Evolutionary conservation across 2,329 filamentous ascomycete genomes (phyloP).

Genomic region (Sporothrix sp.): DNA sequence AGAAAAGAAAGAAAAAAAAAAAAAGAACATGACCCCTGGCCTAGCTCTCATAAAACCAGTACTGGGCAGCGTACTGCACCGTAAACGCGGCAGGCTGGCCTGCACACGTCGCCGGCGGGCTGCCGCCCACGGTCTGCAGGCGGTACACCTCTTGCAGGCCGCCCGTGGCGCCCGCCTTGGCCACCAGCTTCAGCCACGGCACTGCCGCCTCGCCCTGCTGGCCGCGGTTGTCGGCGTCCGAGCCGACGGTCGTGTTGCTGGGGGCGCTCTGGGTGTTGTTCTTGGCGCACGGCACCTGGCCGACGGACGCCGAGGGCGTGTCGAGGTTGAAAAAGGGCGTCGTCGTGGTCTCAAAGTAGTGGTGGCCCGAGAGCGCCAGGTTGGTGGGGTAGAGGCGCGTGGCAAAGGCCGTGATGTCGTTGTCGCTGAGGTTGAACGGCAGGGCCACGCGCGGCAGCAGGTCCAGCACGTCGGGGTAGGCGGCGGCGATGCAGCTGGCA

Average conservation of each 20-base stretch:
- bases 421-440: constrained; percentile 47
- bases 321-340: constrained; percentile 76
- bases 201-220: constrained; percentile 59
- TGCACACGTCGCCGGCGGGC: constrained; percentile 61
- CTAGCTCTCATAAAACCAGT: constrained; percentile 29
- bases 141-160: constrained; percentile 69
- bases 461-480: constrained; percentile 56
- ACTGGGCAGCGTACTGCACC: constrained; percentile 76
- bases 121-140: constrained; percentile 73
- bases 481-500: constrained; percentile 65
- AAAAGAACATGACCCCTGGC: not conserved
- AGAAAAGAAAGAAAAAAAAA: not conserved
- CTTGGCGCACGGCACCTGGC: constrained; percentile 54
- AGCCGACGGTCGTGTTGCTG: constrained; percentile 37
- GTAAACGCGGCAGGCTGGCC: constrained; percentile 55
- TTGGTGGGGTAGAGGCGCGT: constrained; percentile 44
- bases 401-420: constrained; percentile 22
- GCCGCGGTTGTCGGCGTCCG: constrained; percentile 40
- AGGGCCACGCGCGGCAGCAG: constrained; percentile 59
- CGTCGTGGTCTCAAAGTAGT: constrained; percentile 62
- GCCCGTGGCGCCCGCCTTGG: constrained; percentile 45
- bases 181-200: constrained; percentile 66
- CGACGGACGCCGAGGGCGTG: constrained; percentile 44
- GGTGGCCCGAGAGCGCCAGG: constrained; percentile 60
- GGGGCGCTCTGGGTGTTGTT: constrained; percentile 54